Base-by-base conservation (phyloP, 306 rosid species). In the Luffa acutangula region DNA sequence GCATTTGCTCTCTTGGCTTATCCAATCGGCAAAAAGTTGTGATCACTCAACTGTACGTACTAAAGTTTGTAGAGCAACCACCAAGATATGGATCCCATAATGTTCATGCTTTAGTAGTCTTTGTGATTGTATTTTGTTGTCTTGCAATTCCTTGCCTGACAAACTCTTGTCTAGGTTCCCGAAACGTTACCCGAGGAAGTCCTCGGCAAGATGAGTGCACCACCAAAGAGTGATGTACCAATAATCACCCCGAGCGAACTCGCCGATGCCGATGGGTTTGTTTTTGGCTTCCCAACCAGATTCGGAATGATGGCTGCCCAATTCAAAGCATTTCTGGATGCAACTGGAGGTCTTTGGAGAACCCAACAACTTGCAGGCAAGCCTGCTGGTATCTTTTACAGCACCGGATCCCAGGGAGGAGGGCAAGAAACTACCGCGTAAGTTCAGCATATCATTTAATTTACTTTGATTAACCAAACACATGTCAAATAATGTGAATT, bases 361-460 rank as follows among this genome's bases (percentile, higher is more conserved):
- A 10, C 96, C 75, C 96, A 94, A 80, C 88, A 89, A 82, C 98
- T 94, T 82, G 96, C 96, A 7, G 98, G 98, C 78, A 94, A 92
- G 86, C 98, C 97, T 72, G 94, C 98, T 2, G 96, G 98, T 69
- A 57, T 94, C 88, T 94, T 94, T 87, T 94, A 71, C 89, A 89
- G 97, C 89, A 94, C 98, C 0, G 98, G 96, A 54, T 94, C 98
- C 42, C 98, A 94, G 84, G 98, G 98, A 4, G 98, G 98, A 3
- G 98, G 98, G 70, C 98, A 94, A 83, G 97, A 94, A 87, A 94
- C 98, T n/a, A 94, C 97, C 10, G 94, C 97, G 98, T 94, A 88
- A 88, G 93, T 75, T 18, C 81, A n/a, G 7, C 37, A n/a, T 77
- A 52, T 25, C 51, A 39, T 21, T 12, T 18, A 12, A 6, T 63